Percentiles rank a stretch among this genome's conserved stretches.
Conservation (phyloP, 148 eudicot genomes). For the Selenicereus undatus region DNA sequence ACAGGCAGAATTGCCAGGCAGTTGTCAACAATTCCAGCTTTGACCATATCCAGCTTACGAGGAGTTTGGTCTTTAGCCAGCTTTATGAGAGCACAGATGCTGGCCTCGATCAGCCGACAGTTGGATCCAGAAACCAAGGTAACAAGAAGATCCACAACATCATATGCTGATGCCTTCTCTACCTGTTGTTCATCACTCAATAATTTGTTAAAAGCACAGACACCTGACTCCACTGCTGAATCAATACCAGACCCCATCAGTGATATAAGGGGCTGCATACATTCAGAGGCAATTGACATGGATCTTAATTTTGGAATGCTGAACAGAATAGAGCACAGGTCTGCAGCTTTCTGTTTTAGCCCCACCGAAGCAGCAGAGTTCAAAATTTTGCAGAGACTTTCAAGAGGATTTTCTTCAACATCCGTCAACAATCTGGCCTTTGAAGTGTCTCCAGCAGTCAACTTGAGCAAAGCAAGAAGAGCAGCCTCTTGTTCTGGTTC, state of each 20-base stretch:
- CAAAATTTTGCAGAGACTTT: conserved; percentile 48
- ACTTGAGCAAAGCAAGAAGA: conserved; percentile 49
- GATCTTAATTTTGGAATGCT: conserved; percentile 51
- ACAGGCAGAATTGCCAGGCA: conserved; percentile 55
- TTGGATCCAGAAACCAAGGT: conserved; percentile 64
- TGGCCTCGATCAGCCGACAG: conserved; percentile 56
- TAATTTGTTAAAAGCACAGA: conserved; percentile 68
- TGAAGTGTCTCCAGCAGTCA: conserved; percentile 44
- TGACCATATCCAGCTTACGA: conserved; percentile 70
- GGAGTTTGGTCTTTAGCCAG: conserved; percentile 70
- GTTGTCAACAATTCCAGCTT: conserved; percentile 59
- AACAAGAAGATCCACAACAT: conserved; percentile 58
- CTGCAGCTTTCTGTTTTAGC: conserved; percentile 54
- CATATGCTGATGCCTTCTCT: conserved; percentile 44
- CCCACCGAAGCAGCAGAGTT: conserved; percentile 45
- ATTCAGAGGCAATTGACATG: conserved; percentile 44
- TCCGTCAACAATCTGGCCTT: conserved; percentile 46
- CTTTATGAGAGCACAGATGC: conserved; percentile 59
- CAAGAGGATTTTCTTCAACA: conserved; percentile 53
- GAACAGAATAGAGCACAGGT: conserved; percentile 59
- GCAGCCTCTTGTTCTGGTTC: conserved; percentile 63
- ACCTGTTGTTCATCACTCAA: conserved; percentile 58
- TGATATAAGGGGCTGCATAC: conserved; percentile 54
- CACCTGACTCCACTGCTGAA: conserved; percentile 55
- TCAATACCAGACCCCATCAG: conserved; percentile 47